Base-by-base conservation (phyloP, 2,329 filamentous ascomycete species). In the Calycina marina region DNA sequence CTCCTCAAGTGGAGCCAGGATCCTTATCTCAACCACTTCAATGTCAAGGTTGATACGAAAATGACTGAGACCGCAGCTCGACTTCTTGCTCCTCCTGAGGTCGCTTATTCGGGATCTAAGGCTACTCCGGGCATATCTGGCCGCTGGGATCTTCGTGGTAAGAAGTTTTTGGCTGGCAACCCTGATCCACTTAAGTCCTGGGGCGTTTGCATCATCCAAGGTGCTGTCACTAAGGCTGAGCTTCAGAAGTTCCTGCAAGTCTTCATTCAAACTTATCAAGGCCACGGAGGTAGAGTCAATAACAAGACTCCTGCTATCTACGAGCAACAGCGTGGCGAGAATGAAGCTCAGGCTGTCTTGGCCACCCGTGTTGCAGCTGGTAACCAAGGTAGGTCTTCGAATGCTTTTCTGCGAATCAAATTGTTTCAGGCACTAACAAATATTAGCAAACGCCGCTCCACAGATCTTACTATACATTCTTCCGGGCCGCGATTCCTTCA, bases 121-220 rank as follows among this genome's bases (percentile, higher is more conserved):
- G 58, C 62, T 4, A 72, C 76, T 34, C 81, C 83, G 2, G 66
- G 70, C 13, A 69, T 66, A 12, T 55, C 58, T 17, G 90, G 88
- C 18, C 77, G 84, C 14, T 98, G 90, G 90, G 82, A 93, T 52
- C 63, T 96, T 8, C 74, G 83, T 25, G 75, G 74, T 17, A 84
- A 83, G 56, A 77, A 78, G 53, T 94, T 94, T 52, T 63, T 76
- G 9, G 57, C 61, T 31, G 56, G 68, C 3, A 90, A 93, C 49
- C 44, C 56, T 0, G 54, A 60, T 1, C 65, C 70, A 0, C 63
- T 96, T 5, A 62, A 61, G 31, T 68, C 66, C 14, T 98, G 88
- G 86, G 82, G 74, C 4, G 64, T 94, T 15, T 69, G 80, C 30
- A 62, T 74, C 25, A 65, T 85, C 28, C 62, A 69, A 11, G 60